These are phyloP conservation scores for Hypoxylon sp. DNA, from an alignment of 2,329 filamentous ascomycete genomes.

Conservation along the genomic window DNA sequence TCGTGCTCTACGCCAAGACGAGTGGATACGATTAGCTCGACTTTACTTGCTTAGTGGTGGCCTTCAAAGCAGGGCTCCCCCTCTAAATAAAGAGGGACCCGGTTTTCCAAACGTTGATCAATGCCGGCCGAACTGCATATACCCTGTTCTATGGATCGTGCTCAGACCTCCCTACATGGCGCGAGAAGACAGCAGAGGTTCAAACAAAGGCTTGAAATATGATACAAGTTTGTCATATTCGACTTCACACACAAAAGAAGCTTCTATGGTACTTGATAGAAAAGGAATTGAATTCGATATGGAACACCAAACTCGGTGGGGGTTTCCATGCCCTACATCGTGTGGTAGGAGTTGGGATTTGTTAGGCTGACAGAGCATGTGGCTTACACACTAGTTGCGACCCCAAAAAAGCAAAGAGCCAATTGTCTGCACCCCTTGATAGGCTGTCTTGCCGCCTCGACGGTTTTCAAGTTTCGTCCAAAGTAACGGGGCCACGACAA, in stretches of 20 bases:
- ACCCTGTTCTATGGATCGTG: constrained; percentile 33
- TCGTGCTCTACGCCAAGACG: constrained; percentile 34
- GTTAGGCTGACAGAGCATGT: constrained; percentile 19
- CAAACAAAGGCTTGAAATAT: constrained; percentile 28
- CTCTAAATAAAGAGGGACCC: constrained; percentile 24
- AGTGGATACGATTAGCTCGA: constrained; percentile 29
- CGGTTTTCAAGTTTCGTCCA: constrained; percentile 33
- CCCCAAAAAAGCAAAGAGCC: constrained; percentile 2
- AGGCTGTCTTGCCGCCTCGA: constrained; percentile 39
- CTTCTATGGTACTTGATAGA: background rate
- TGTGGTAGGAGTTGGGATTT: constrained; percentile 1
- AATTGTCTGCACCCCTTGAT: constrained; percentile 23
- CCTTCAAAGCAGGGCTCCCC: constrained; percentile 32
- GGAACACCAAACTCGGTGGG: background rate
- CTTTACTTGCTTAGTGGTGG: constrained; percentile 25
- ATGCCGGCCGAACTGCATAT: constrained; percentile 40
- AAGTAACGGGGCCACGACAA: constrained; percentile 39
- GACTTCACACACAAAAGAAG: constrained; percentile 18
- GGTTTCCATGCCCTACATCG: background rate
- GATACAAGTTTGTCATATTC: constrained; percentile 13
- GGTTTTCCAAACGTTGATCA: constrained; percentile 37
- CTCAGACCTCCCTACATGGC: constrained; percentile 7
- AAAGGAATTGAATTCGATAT: background rate
- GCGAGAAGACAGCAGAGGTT: constrained; percentile 7
- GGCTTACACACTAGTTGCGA: constrained; percentile 28